phyloP scores from a whole-genome alignment of 1,284 basidiomycete species.

The Leccinum subspadiceum region DNA sequence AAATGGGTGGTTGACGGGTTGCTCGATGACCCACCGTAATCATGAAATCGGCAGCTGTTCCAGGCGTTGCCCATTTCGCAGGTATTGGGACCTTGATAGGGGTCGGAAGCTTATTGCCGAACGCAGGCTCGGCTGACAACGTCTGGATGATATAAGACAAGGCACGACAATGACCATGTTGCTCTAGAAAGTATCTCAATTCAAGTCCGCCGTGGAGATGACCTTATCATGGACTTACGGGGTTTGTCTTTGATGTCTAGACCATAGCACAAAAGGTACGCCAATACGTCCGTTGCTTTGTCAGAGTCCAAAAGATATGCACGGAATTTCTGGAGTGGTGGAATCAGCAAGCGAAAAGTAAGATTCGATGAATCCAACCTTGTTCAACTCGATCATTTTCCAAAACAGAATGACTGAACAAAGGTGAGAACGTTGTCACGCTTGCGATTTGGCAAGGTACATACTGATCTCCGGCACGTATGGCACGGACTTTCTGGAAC shows the following conservation, averaged over 20 bases:
- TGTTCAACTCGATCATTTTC: conserved; percentile 90
- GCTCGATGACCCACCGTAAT: conserved; percentile 62
- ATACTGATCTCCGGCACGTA: conserved; percentile 79
- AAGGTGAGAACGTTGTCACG: conserved; percentile 10
- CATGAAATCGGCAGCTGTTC: conserved; percentile 83
- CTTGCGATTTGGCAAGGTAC: conserved; percentile 29
- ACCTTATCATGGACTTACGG: conserved; percentile 48
- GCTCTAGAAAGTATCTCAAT: conserved; percentile 49
- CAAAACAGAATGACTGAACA: conserved; percentile 77
- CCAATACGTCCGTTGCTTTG: conserved; percentile 71
- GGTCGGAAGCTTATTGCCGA: conserved; percentile 65
- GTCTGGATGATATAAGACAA: conserved; percentile 92
- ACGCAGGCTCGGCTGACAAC: conserved; percentile 79
- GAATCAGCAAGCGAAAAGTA: conserved; percentile 1
- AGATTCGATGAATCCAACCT: conserved; percentile 45
- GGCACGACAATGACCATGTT: conserved; percentile 87
- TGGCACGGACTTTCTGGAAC: conserved; percentile 76
- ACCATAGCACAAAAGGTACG: conserved; percentile 74
- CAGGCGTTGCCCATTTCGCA: conserved; percentile 70
- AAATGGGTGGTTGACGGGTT: neutral
- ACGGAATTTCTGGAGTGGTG: conserved; percentile 74
- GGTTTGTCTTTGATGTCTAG: conserved; percentile 90
- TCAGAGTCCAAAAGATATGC: conserved; percentile 78
- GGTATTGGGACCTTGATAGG: conserved; percentile 66
- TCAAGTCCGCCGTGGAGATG: conserved; percentile 6